These are phyloP conservation scores for Heracleum sosnowskyi DNA, from an alignment of 129 eudicot species.

Conservation along the genomic window DNA sequence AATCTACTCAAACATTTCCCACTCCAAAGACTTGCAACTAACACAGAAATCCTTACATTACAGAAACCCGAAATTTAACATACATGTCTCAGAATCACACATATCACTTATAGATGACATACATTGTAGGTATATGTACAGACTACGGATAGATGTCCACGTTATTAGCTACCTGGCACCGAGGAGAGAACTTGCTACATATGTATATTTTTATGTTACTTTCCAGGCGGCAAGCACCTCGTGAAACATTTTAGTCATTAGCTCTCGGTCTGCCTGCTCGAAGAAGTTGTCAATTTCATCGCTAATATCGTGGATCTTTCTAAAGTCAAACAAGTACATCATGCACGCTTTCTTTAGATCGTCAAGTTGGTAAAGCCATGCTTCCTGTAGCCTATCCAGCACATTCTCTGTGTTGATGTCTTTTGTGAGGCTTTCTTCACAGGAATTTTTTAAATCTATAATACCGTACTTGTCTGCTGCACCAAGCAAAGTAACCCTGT, in stretches of 20 bases:
- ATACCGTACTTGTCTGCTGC: conserved; percentile 87
- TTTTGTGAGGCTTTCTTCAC: conserved; percentile 82
- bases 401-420: conserved; percentile 79
- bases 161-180: neutral
- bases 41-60: neutral
- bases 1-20: too few species aligned
- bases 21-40: too few species aligned
- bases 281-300: conserved; percentile 65
- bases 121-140: neutral
- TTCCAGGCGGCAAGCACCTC: conserved; percentile 79
- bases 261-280: conserved; percentile 66
- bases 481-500: conserved; percentile 56
- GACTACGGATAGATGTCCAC: neutral
- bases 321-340: conserved; percentile 74
- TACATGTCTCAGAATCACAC: neutral
- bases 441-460: conserved; percentile 51
- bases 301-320: conserved; percentile 78
- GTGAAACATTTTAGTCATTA: conserved; percentile 68
- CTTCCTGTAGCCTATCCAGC: conserved; percentile 92
- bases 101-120: neutral
- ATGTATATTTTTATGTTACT: conserved; percentile 27
- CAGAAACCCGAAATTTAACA: neutral
- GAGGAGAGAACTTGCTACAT: neutral
- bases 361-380: conserved; percentile 86
- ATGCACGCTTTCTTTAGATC: conserved; percentile 78